Evolutionary conservation across 495 filamentous ascomycete genomes (phyloP).

Genomic region (Cudoniella acicularis): DNA sequence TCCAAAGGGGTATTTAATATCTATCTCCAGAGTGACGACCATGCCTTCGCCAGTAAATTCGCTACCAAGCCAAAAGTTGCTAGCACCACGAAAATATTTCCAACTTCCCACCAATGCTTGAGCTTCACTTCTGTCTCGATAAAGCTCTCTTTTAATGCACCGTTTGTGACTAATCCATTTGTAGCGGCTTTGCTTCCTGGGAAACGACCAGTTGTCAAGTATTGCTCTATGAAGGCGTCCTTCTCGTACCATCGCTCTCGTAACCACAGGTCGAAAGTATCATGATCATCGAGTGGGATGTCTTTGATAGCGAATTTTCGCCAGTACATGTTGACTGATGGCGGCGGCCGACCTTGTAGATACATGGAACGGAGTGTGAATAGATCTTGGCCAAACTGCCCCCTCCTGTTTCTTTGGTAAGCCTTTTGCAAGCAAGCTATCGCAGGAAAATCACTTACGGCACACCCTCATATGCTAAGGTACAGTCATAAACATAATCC

Average conservation of each 20-base stretch:
- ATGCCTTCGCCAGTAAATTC: conserved; percentile 27
- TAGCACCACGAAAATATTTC: conserved; percentile 53
- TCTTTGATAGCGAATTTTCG: conserved; percentile 61
- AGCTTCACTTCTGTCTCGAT: conserved; percentile 48
- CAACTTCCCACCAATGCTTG: conserved; percentile 46
- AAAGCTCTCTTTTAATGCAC: conserved; percentile 20
- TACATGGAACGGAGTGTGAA: conserved; percentile 72
- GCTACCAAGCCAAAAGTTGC: conserved; percentile 26
- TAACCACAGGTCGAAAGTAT: conserved; percentile 71
- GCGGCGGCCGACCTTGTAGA: conserved; percentile 72
- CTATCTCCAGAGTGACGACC: conserved; percentile 9
- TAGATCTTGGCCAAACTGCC: conserved; percentile 68
- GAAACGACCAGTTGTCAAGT: conserved; percentile 64
- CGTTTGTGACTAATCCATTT: conserved; percentile 17
- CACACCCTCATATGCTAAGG: conserved; percentile 78
- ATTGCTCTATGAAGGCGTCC: conserved; percentile 70
- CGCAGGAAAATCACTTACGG: conserved; percentile 51
- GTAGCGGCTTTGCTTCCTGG: conserved; percentile 45
- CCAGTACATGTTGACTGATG: conserved; percentile 85
- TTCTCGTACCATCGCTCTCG: conserved; percentile 76
- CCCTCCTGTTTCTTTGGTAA: conserved; percentile 45
- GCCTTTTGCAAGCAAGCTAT: not conserved
- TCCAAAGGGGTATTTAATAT: not conserved
- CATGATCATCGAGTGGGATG: conserved; percentile 61
- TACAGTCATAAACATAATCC: conserved; percentile 83